Evolutionary conservation across 495 filamentous ascomycete genomes (phyloP).

Genomic region (Penicillium paradoxum): DNA sequence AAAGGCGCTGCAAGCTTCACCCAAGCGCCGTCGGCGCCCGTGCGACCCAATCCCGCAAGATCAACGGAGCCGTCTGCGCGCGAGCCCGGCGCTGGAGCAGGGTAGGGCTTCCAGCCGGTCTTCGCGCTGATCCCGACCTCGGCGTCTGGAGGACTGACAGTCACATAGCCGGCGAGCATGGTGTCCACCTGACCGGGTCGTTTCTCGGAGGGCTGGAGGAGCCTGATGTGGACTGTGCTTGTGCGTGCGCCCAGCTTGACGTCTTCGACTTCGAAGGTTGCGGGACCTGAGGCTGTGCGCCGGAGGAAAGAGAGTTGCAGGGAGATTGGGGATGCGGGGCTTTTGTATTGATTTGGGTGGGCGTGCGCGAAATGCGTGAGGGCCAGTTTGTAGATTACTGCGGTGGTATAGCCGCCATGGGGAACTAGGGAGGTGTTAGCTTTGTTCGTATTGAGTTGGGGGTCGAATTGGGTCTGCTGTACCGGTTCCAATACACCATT

Average conservation of each 20-base stretch:
- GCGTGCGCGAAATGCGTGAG: conserved; percentile 60
- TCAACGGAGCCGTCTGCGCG: conserved; percentile 20
- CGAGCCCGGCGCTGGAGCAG: conserved; percentile 39
- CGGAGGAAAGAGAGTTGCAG: conserved; percentile 72
- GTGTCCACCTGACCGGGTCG: conserved; percentile 32
- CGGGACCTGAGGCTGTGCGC: conserved; percentile 60
- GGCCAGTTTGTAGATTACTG: conserved; percentile 57
- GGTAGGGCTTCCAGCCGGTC: conserved; percentile 47
- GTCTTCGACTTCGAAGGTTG: conserved; percentile 60
- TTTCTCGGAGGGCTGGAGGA: conserved; percentile 44
- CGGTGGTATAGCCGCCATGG: conserved; percentile 74
- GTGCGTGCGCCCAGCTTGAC: conserved; percentile 67
- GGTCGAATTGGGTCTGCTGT: background rate
- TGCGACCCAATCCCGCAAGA: conserved; percentile 34
- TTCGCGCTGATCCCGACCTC: conserved; percentile 54
- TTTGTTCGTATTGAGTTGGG: background rate
- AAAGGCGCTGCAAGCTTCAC: conserved; percentile 33
- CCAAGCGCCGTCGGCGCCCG: conserved; percentile 30
- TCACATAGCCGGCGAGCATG: conserved; percentile 65
- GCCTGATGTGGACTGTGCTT: conserved; percentile 64
- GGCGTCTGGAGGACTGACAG: conserved; percentile 54
- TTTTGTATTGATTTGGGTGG: conserved; percentile 54
- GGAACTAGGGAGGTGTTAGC: conserved; percentile 51
- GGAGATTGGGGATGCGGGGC: conserved; percentile 51
- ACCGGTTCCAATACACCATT: conserved; percentile 72